Evolutionary conservation across 805 yeast species (phyloP), one percentile per base, ranked within the genome.

Genomic region (Yarrowia hollandica): DNA sequence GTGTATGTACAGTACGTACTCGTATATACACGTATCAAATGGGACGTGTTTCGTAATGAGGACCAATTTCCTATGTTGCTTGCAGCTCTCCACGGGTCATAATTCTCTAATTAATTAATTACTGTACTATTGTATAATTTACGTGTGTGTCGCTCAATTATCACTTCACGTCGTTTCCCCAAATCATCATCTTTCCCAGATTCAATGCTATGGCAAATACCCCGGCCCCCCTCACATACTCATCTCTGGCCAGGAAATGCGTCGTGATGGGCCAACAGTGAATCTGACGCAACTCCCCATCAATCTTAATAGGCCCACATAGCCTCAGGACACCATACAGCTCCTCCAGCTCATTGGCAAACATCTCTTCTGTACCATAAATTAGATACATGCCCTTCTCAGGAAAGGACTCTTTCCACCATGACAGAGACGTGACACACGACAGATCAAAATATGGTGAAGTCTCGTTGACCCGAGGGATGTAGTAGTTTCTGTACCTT

Each of bases 181-280:
- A 48, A 33, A 48, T 48, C 22, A 48, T 11, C 55, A 48, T 48
- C 21, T 48, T 48, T 6, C 55, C 55, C 4, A 48, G 28, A 48
- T 48, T 48, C 39, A 48, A 12, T 2, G 55, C 55, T 22, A 48
- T 31, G 21, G 55, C 55, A 33, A 48, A 48, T 22, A 33, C 38
- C 6, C 55, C 55, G 11, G 55, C 38, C 5, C 38, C 28, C 9
- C 39, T 23, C 21, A 48, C 55, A 22, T 31, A 48, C 39, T 52
- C 58, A 15, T 52, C 58, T 10, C 58, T 9, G 2, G 58, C 58
- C 10, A 52, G 35, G 12, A 35, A 52, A 16, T 35, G 35, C 10
- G 44, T 52, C 4, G 58, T 35, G 25, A 80, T 66, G 8, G 82
- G 82, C 83, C 83, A 80, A 16, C 78, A 72, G 61, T 80, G 84